phyloP scores from a whole-genome alignment of 75 land plant genomes.

The Cupressus sempervirens region DNA sequence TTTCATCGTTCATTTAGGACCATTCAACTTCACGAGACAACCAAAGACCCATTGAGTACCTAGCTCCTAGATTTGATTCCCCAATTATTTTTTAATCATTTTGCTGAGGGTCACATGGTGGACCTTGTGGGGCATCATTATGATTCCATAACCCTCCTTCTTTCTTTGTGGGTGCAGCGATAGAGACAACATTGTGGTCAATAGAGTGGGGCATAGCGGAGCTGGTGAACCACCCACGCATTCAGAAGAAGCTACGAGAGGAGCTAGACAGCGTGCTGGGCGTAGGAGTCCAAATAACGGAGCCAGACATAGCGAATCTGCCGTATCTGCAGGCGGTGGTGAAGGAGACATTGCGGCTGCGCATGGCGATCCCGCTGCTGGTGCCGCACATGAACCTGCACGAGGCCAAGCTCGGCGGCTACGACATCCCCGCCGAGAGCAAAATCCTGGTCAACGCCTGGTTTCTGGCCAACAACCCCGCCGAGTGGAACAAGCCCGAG shows the following conservation, averaged over 20 bases:
- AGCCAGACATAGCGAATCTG: slow-evolving; percentile 43
- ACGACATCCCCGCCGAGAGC: slow-evolving; percentile 57
- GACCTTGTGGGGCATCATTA: too few relatives aligned
- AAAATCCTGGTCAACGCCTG: slow-evolving; percentile 81
- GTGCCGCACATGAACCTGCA: slow-evolving; percentile 84
- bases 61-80: too few relatives aligned
- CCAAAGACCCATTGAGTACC: too few relatives aligned
- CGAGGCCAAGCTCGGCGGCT: slow-evolving; percentile 62
- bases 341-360: slow-evolving; percentile 67
- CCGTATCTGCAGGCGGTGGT: slow-evolving; percentile 68
- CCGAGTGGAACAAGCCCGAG: slow-evolving; percentile 56
- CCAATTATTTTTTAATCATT: too few relatives aligned
- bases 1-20: too few relatives aligned
- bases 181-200: slow-evolving; percentile 84
- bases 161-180: slow-evolving; percentile 33
- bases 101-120: too few relatives aligned
- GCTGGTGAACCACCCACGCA: slow-evolving; percentile 63
- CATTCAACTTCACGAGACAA: too few relatives aligned
- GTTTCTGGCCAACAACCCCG: slow-evolving; percentile 78
- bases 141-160: too few relatives aligned
- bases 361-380: slow-evolving; percentile 68
- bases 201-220: slow-evolving; percentile 87
- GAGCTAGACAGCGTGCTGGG: slow-evolving; percentile 46
- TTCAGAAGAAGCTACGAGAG: slow-evolving; percentile 40
- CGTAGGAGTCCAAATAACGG: slow-evolving; percentile 32